phyloP scores from a whole-genome alignment of 2,329 filamentous ascomycete genomes.

The Daldinia sp. region DNA sequence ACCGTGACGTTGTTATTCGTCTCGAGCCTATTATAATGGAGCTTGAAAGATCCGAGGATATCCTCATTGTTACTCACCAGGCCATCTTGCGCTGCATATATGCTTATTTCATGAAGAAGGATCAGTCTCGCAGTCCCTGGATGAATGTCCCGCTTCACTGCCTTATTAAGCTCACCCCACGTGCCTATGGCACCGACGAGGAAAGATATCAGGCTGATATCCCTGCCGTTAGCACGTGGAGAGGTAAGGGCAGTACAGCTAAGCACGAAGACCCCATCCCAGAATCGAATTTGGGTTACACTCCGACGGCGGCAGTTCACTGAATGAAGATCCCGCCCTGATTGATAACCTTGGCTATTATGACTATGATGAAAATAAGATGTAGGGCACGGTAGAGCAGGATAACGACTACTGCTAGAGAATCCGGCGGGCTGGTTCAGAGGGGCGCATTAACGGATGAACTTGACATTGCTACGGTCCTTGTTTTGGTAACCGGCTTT shows the following conservation, averaged over 20 bases:
- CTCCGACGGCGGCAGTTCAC: slow-evolving; percentile 30
- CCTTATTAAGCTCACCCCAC: slow-evolving; percentile 94
- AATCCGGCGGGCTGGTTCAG: slow-evolving; percentile 26
- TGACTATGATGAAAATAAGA: slow-evolving; percentile 21
- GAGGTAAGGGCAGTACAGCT: slow-evolving; percentile 89
- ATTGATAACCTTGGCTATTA: slow-evolving; percentile 2
- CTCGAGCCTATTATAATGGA: slow-evolving; percentile 99
- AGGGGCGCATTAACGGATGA: slow-evolving; percentile 33
- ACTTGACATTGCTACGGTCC: slow-evolving; percentile 25
- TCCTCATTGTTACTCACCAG: slow-evolving; percentile 97
- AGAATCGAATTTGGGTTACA: slow-evolving; percentile 42
- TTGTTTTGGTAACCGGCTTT: slow-evolving; percentile 31
- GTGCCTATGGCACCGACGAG: slow-evolving; percentile 93
- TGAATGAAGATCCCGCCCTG: slow-evolving; percentile 1
- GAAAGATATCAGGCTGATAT: slow-evolving; percentile 90
- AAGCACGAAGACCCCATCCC: slow-evolving; percentile 78
- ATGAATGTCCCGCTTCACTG: slow-evolving; percentile 98
- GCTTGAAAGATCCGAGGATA: slow-evolving; percentile 93
- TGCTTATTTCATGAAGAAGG: slow-evolving; percentile 98
- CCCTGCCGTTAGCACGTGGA: slow-evolving; percentile 94
- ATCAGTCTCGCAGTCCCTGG: slow-evolving; percentile 93
- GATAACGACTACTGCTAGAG: slow-evolving; percentile 24
- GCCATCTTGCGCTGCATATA: slow-evolving; percentile 97
- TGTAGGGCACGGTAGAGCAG: background rate
- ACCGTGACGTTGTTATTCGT: slow-evolving; percentile 96